phyloP scores from a whole-genome alignment of 2,329 filamentous ascomycete species.

The Microsporum audouinii region DNA sequence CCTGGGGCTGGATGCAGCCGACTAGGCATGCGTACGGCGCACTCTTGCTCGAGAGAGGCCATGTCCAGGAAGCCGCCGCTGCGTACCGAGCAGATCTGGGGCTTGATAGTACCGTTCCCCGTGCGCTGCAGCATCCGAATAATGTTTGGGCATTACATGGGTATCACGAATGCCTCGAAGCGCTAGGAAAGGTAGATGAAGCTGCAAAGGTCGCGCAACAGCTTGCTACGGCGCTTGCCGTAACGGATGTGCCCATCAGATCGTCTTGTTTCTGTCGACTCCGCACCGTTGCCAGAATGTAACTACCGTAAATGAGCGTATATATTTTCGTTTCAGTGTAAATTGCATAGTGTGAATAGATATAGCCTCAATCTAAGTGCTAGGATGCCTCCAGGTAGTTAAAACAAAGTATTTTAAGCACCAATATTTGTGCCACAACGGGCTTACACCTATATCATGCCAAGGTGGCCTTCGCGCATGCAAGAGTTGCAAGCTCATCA shows the following conservation, averaged over 20 bases:
- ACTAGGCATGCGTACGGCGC: slow-evolving; percentile 60
- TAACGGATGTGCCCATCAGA: slow-evolving; percentile 46
- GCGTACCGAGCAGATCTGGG: slow-evolving; percentile 54
- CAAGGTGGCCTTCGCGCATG: neutral
- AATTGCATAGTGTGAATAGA: neutral
- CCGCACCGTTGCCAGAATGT: slow-evolving; percentile 3
- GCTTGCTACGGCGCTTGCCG: slow-evolving; percentile 39
- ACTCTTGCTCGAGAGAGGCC: slow-evolving; percentile 54
- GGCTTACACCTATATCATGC: no score
- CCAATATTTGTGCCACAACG: no score
- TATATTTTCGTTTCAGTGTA: neutral
- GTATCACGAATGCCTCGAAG: slow-evolving; percentile 54
- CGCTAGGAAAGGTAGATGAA: slow-evolving; percentile 38
- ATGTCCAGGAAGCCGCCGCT: slow-evolving; percentile 43
- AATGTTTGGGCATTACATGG: slow-evolving; percentile 66
- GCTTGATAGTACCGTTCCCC: slow-evolving; percentile 47
- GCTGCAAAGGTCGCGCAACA: slow-evolving; percentile 35
- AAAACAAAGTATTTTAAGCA: no score
- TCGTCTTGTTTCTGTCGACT: slow-evolving; percentile 46
- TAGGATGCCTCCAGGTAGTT: no score
- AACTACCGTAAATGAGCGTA: neutral
- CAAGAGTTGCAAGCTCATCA: neutral
- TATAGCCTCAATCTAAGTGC: neutral
- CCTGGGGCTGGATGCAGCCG: slow-evolving; percentile 72
- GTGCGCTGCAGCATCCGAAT: slow-evolving; percentile 53